Evolutionary conservation across 2,329 filamentous ascomycete genomes (phyloP).

Genomic region (Ceratocystis papillata): DNA sequence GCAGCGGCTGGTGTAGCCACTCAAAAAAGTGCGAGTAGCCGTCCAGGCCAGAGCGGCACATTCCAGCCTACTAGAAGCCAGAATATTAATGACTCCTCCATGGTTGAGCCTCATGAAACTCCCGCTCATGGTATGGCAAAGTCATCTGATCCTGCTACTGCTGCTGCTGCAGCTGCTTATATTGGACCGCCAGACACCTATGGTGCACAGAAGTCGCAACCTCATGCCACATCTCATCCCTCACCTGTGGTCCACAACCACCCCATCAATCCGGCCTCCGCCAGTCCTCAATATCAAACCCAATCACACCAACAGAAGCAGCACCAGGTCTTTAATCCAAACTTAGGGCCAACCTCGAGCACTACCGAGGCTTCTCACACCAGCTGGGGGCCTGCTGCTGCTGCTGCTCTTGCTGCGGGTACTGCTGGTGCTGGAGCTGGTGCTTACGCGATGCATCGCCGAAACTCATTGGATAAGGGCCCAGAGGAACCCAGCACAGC

Average conservation of each 20-base stretch:
- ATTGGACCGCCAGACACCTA: not conserved
- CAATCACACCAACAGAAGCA: conserved; percentile 4
- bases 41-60: not conserved
- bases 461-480: conserved; percentile 11
- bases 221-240: conserved; percentile 9
- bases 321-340: conserved; percentile 11
- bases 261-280: not conserved
- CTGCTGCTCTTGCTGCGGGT: conserved; percentile 4
- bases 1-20: not conserved
- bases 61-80: not conserved
- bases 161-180: not conserved
- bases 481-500: not conserved
- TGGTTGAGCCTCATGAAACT: not conserved
- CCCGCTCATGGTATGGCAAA: not conserved
- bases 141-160: not conserved
- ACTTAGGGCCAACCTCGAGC: not conserved
- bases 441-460: conserved; percentile 9
- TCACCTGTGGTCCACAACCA: conserved; percentile 7
- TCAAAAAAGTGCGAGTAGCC: not conserved
- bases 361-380: not conserved
- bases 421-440: conserved; percentile 11
- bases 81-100: not conserved
- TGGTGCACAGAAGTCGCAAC: conserved; percentile 4
- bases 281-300: conserved; percentile 6
- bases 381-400: not conserved